Evolutionary conservation across 257 asterid genomes (phyloP), one percentile per base, ranked within the genome.

Genomic region (Salvia rosmarinus): DNA sequence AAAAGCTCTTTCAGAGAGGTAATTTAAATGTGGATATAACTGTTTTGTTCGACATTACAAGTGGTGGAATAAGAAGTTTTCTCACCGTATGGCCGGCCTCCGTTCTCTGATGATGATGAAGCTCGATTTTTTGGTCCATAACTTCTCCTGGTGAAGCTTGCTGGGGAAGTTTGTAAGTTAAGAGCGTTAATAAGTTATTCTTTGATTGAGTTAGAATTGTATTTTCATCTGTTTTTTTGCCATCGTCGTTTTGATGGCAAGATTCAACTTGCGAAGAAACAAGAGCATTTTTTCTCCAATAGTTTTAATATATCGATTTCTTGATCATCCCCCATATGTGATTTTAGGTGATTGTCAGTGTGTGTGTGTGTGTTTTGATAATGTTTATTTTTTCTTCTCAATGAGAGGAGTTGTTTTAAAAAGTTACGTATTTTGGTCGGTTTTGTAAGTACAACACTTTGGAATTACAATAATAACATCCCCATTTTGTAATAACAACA

Each of bases 171-270:
- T 75, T 44, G 65, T 66, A 59, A 62, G 19, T 19, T 63, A 63
- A n/a, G 8, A 43, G 62, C 37, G 17, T 66, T 42, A 78, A 65
- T 34, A 30, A 71, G 74, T 78, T 58, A 84, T 82, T 82, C 82
- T 81, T 87, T 84, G 68, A 77, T 79, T 82, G 77, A 8, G 57
- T 72, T 75, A 44, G 61, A n/a, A n/a, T 43, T 60, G 72, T 71
- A 39, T 57, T 80, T 67, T 70, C 52, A 25, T 77, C 63, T 35
- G 72, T 77, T 39, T 39, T 37, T 9, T 9, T 73, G 78, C 77
- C 75, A 67, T 66, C 17, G 3, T 30, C 1, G 55, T 60, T 39
- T 32, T 35, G 75, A 52, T 82, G 86, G 86, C 82, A 1, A 72
- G 68, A 17, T 28, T 68, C 32, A 58, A 54, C 64, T 70, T 51